These are phyloP conservation scores for Rhizophora apiculata DNA, from an alignment of 345 rosid genomes.

Conservation along the genomic window DNA sequence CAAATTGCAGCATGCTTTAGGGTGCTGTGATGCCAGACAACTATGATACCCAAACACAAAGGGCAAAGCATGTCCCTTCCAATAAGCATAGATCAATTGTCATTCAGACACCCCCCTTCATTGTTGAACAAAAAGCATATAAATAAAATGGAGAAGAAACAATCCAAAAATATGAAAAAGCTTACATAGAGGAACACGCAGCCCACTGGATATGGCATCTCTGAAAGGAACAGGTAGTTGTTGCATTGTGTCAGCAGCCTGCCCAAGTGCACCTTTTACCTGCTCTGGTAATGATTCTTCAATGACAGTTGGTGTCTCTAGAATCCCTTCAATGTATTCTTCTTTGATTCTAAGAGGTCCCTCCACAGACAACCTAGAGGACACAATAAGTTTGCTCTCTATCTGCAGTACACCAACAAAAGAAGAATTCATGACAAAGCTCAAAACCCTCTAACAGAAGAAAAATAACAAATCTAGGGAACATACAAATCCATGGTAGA, in stretches of 20 bases:
- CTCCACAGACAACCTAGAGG: slow-evolving; percentile 70
- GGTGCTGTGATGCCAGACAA: not conserved
- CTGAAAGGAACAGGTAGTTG: slow-evolving; percentile 78
- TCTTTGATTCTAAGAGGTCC: slow-evolving; percentile 95
- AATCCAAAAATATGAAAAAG: slow-evolving; percentile 3
- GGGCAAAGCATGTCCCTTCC: not conserved
- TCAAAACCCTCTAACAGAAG: not conserved
- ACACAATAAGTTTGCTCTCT: slow-evolving; percentile 65
- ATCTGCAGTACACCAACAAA: slow-evolving; percentile 49
- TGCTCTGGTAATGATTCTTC: slow-evolving; percentile 83
- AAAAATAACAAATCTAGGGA: slow-evolving; percentile 1
- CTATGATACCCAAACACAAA: not conserved
- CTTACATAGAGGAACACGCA: slow-evolving; percentile 86
- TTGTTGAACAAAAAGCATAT: not conserved
- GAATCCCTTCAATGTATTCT: slow-evolving; percentile 72
- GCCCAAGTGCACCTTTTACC: slow-evolving; percentile 70
- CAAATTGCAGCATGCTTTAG: not conserved
- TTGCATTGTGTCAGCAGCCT: slow-evolving; percentile 60
- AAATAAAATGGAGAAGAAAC: not conserved
- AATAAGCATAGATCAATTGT: not conserved
- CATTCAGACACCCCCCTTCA: not conserved
- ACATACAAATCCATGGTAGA: not conserved
- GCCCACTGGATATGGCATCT: slow-evolving; percentile 62
- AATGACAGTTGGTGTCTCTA: slow-evolving; percentile 73
- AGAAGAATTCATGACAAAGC: not conserved